These are phyloP conservation scores for Petunia secreta DNA, from an alignment of 257 asterid species.

Conservation along the genomic window DNA sequence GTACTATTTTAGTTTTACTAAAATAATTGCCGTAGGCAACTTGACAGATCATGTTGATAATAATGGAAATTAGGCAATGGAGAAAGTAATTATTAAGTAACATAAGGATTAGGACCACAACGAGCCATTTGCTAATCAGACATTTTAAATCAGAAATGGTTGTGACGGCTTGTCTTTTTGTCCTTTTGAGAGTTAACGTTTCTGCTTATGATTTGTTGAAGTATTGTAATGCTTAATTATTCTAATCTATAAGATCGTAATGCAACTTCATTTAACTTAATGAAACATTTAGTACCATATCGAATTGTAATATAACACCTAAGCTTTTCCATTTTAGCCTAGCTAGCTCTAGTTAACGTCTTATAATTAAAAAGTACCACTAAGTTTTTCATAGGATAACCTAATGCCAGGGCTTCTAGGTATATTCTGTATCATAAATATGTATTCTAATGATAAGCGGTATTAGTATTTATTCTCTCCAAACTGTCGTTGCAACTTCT, in stretches of 20 bases:
- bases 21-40: not conserved
- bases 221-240: not conserved
- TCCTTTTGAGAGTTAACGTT: not conserved
- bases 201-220: conserved; percentile 4
- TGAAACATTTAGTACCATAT: not conserved
- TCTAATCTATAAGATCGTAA: not conserved
- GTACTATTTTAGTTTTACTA: not conserved
- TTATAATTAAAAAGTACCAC: too few relatives aligned
- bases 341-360: too few relatives aligned
- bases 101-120: not conserved
- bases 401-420: too few relatives aligned
- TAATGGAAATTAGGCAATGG: not conserved
- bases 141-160: not conserved
- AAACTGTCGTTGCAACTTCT: too few relatives aligned
- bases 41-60: conserved; percentile 15
- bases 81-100: not conserved
- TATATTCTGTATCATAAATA: too few relatives aligned
- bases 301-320: too few relatives aligned
- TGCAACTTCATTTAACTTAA: not conserved
- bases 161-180: conserved; percentile 4
- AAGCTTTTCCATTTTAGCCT: too few relatives aligned
- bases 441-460: too few relatives aligned
- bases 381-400: too few relatives aligned
- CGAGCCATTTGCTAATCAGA: not conserved
- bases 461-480: too few relatives aligned